A percentile compares a stretch with the other conserved stretches of the same genome.
phyloP scores from a whole-genome alignment of 2,329 filamentous ascomycete genomes.

The Arthrobotrys musiformis region DNA sequence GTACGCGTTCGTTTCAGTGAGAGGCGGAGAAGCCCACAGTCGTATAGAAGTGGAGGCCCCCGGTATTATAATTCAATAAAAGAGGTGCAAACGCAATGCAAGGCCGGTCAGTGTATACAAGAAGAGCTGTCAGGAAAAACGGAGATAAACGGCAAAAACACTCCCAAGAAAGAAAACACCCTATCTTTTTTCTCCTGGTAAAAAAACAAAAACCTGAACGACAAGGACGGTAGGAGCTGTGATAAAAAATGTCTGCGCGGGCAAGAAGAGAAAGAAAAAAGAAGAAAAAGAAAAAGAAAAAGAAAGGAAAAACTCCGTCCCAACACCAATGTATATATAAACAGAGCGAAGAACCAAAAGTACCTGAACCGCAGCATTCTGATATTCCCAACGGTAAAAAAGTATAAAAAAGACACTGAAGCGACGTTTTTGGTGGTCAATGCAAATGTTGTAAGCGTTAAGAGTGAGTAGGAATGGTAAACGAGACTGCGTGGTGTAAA shows the following conservation, averaged over 20 bases:
- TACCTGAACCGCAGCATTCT: slow-evolving; percentile 30
- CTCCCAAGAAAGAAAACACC: not conserved
- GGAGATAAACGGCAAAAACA: not conserved
- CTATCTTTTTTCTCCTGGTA: slow-evolving; percentile 1
- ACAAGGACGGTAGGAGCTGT: not conserved
- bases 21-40: not conserved
- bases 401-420: not conserved
- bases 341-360: slow-evolving; percentile 36
- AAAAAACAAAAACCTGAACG: not conserved
- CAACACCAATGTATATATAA: slow-evolving; percentile 48
- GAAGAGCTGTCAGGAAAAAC: not conserved
- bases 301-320: slow-evolving; percentile 49
- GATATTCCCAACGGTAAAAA: slow-evolving; percentile 13
- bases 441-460: slow-evolving; percentile 11
- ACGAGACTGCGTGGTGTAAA: not conserved
- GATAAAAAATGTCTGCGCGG: not conserved
- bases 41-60: not conserved
- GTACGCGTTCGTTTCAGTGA: not conserved
- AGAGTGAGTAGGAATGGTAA: slow-evolving; percentile 11
- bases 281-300: not conserved
- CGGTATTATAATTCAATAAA: not conserved
- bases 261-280: not conserved
- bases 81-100: not conserved
- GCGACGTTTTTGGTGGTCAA: slow-evolving; percentile 11
- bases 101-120: slow-evolving; percentile 2